Base-by-base conservation (phyloP, 768 basidiomycete species). In the Tricholoma flavovirens region DNA sequence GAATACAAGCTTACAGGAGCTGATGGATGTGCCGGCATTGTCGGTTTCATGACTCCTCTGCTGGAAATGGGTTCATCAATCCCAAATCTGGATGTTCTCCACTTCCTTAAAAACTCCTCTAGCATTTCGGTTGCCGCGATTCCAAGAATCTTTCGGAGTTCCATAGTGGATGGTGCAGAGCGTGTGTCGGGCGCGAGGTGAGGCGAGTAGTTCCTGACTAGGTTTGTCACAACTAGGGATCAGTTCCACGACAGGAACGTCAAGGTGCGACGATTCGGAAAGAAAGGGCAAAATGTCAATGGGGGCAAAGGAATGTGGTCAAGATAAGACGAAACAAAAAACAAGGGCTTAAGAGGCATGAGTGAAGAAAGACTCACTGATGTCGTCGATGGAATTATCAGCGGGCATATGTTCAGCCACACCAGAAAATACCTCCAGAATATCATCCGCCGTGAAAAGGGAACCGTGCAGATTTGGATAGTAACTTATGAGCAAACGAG, bases 141-240 rank as follows among this genome's bases (percentile, higher is more conserved):
- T 26, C 76, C 72, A 46, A 96, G 72, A 40, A 86, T 80, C 55
- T 77, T 79, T 49, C 81, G 75, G 55, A 94, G 75, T 64, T 88
- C 88, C 17, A 80, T 78, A 2, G 91, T 84, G 3, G 87, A 79
- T 12, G 87, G 84, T 5, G 91, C 86, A 19, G 78, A 74, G 24
- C 78, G 80, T 3, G 87, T 84, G 63, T 83, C 77, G 17, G 84
- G 88, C 22, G 82, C 70, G 62, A 96, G 80, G 72, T 94, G 87
- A 14, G 93, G 93, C 43, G 89, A 90, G 69, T 95, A 94, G 67
- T 94, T 93, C 77, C 83, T 81, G 78, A 92, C 90, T 89, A 95
- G 76, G 80, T 93, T 91, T 64, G 77, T 81, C 71, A 81, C 81
- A 81, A 94, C 93, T 94, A 75, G 7, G 66, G 75, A 88, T 83